A percentile compares a stretch with the other conserved stretches of the same genome.
These are phyloP conservation scores for Annulohypoxylon moriforme DNA, from an alignment of 495 filamentous ascomycete genomes.

Conservation along the genomic window DNA sequence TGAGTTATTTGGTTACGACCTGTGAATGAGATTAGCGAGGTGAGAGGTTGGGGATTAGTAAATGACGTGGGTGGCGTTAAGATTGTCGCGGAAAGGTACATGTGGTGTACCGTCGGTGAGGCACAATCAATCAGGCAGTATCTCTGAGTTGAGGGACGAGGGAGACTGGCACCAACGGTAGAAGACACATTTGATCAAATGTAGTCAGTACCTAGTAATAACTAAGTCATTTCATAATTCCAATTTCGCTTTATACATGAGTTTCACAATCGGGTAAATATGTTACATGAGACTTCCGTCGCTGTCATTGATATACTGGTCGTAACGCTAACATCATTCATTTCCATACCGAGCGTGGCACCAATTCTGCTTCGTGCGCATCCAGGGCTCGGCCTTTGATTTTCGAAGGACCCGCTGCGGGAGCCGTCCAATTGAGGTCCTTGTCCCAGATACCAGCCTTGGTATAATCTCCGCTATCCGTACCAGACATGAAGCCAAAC, in stretches of 20 bases:
- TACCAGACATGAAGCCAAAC: constrained; percentile 82
- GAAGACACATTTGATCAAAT: not conserved
- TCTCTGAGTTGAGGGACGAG: no score
- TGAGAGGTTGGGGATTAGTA: not conserved
- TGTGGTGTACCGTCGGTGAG: not conserved
- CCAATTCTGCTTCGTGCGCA: constrained; percentile 23
- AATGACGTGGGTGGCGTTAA: not conserved
- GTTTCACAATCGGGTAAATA: not conserved
- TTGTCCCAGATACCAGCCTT: constrained; percentile 80
- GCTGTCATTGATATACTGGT: not conserved
- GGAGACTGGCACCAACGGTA: no score
- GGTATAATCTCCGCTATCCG: constrained; percentile 77
- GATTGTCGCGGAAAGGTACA: not conserved
- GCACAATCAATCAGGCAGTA: no score
- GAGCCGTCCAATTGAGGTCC: constrained; percentile 75
- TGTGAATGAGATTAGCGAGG: constrained; percentile 43
- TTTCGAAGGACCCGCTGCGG: constrained; percentile 59
- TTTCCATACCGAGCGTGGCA: constrained; percentile 36
- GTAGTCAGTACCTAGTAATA: not conserved
- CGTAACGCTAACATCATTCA: constrained; percentile 30
- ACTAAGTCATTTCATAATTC: not conserved
- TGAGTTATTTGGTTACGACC: constrained; percentile 52
- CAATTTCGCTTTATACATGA: not conserved
- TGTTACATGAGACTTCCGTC: not conserved
- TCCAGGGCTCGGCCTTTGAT: constrained; percentile 46